A percentile compares a stretch with the other conserved stretches of the same genome.
phyloP scores from a whole-genome alignment of 768 basidiomycete species.

The Tricholoma flavovirens region DNA sequence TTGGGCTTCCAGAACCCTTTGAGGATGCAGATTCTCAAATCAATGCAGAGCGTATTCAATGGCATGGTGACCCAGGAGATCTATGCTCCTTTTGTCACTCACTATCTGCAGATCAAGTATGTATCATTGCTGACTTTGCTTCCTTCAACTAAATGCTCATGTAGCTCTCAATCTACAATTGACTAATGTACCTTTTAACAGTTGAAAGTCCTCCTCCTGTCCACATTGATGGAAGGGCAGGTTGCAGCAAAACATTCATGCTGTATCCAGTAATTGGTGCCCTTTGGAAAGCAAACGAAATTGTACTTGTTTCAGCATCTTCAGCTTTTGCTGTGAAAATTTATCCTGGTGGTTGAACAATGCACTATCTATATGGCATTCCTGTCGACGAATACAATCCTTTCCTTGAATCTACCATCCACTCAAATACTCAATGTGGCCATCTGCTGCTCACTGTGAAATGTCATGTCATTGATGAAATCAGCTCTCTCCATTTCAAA shows the following conservation, averaged over 20 bases:
- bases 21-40: not conserved
- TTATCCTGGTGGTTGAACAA: slow-evolving; percentile 32
- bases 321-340: slow-evolving; percentile 35
- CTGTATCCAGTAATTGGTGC: slow-evolving; percentile 27
- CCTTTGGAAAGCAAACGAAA: slow-evolving; percentile 19
- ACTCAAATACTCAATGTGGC: not conserved
- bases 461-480: not conserved
- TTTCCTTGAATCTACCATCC: not conserved
- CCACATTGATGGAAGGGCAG: slow-evolving; percentile 36
- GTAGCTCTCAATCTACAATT: slow-evolving; percentile 11
- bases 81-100: not conserved
- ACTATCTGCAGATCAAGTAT: not conserved
- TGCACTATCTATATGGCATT: slow-evolving; percentile 35
- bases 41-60: not conserved
- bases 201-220: slow-evolving; percentile 11
- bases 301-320: slow-evolving; percentile 31
- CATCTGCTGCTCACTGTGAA: not conserved
- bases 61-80: not conserved
- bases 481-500: not conserved
- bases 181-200: not conserved
- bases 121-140: slow-evolving; percentile 10
- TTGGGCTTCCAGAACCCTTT: not conserved
- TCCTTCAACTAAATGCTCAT: slow-evolving; percentile 9
- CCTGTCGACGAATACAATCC: slow-evolving; percentile 2
- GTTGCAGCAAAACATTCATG: slow-evolving; percentile 35